A percentile compares a stretch with the other conserved stretches of the same genome.
Evolutionary conservation across 805 yeast genomes (phyloP).

Genomic region (Candida verbasci): DNA sequence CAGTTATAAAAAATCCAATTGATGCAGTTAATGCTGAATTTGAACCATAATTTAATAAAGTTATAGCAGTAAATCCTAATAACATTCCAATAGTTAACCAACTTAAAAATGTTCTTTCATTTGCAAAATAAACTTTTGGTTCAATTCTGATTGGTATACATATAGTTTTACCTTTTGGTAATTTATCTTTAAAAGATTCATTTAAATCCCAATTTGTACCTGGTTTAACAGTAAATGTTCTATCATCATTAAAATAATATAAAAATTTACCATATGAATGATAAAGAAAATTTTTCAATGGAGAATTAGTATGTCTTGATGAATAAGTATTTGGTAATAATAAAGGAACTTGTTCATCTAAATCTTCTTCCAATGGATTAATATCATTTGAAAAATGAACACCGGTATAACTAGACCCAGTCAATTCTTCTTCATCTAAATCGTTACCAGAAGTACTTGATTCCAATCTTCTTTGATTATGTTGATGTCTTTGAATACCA

Average conservation of each 20-base stretch:
- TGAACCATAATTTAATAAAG: slow-evolving; percentile 82
- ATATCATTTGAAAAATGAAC: slow-evolving; percentile 43
- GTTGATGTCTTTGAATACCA: slow-evolving; percentile 53
- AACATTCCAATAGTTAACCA: slow-evolving; percentile 92
- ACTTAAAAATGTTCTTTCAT: slow-evolving; percentile 88
- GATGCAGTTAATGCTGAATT: slow-evolving; percentile 71
- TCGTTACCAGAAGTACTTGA: slow-evolving; percentile 49
- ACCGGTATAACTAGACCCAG: slow-evolving; percentile 24
- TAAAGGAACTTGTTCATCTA: slow-evolving; percentile 42
- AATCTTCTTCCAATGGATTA: slow-evolving; percentile 47
- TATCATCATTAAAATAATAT: slow-evolving; percentile 40
- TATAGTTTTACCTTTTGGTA: slow-evolving; percentile 87
- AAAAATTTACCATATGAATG: slow-evolving; percentile 33
- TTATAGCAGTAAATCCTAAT: slow-evolving; percentile 83
- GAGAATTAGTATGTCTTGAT: slow-evolving; percentile 20
- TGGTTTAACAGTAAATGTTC: slow-evolving; percentile 40
- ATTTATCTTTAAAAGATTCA: slow-evolving; percentile 45
- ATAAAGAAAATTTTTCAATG: slow-evolving; percentile 29
- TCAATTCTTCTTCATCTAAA: slow-evolving; percentile 66
- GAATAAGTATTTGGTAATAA: slow-evolving; percentile 35
- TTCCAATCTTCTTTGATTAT: slow-evolving; percentile 13
- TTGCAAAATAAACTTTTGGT: slow-evolving; percentile 98
- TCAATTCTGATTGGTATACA: slow-evolving; percentile 95
- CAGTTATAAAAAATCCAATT: slow-evolving; percentile 78
- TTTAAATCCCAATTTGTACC: slow-evolving; percentile 44